phyloP scores from a whole-genome alignment of 2,329 filamentous ascomycete species.

The Trichophyton mentagrophytes region DNA sequence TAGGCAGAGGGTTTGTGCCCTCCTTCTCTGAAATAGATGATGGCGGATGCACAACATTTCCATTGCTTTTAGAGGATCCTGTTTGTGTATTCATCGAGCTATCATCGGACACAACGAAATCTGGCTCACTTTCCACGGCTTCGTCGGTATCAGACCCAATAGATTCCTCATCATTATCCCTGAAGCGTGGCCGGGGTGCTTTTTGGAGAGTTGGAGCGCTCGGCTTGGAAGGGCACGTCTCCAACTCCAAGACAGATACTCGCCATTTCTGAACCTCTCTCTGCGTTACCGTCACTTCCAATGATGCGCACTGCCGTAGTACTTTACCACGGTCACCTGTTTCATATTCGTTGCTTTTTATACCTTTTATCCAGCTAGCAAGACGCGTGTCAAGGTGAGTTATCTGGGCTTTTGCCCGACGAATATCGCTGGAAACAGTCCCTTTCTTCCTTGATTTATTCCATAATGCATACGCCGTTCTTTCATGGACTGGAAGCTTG shows the following conservation, averaged over 20 bases:
- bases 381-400: conserved; percentile 41
- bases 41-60: neutral
- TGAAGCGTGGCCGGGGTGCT: conserved; percentile 2
- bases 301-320: conserved; percentile 40
- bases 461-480: conserved; percentile 53
- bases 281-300: conserved; percentile 55
- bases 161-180: conserved; percentile 23
- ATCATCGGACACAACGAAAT: conserved; percentile 22
- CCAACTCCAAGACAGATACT: conserved; percentile 28
- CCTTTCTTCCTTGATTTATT: conserved; percentile 35
- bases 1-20: neutral
- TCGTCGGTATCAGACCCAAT: conserved; percentile 21
- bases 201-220: conserved; percentile 2
- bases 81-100: neutral
- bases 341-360: conserved; percentile 42
- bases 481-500: conserved; percentile 44
- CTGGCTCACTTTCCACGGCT: conserved; percentile 15
- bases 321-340: conserved; percentile 37
- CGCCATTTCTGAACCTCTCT: conserved; percentile 37
- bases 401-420: conserved; percentile 33
- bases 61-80: neutral
- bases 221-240: conserved; percentile 21
- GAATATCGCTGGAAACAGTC: conserved; percentile 33
- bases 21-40: neutral
- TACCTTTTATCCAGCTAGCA: conserved; percentile 41